Conservation (phyloP, 2,329 filamentous ascomycete species). For the Diplodia mutila region DNA sequence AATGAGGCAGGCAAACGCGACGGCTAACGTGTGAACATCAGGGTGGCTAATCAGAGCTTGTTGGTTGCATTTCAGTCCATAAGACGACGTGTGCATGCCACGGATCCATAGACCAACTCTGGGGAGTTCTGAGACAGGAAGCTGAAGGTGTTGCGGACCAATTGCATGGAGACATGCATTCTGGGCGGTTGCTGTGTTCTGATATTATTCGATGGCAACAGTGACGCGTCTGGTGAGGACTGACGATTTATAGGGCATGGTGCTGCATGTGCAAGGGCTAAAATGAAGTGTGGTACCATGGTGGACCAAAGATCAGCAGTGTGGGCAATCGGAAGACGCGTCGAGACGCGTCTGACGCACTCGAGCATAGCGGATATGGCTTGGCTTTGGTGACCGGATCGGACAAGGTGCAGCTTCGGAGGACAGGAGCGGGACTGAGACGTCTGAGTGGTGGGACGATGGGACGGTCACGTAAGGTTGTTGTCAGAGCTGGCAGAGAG, state of each 20-base stretch:
- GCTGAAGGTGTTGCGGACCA: not conserved
- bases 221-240: constrained; percentile 9
- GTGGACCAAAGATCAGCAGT: constrained; percentile 18
- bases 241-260: not conserved
- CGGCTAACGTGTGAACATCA: not conserved
- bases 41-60: not conserved
- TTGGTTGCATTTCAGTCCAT: not conserved
- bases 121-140: not conserved
- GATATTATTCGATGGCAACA: not conserved
- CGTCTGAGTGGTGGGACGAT: not conserved
- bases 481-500: constrained; percentile 4
- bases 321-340: constrained; percentile 17
- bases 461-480: constrained; percentile 8
- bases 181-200: not conserved
- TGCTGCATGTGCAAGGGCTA: not conserved
- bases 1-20: not conserved
- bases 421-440: not conserved
- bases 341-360: constrained; percentile 18
- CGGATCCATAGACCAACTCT: too few species aligned
- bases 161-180: not conserved
- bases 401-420: constrained; percentile 1
- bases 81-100: not conserved
- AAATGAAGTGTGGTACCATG: not conserved
- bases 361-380: constrained; percentile 8
- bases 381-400: constrained; percentile 10